Percentiles rank a stretch among this genome's conserved stretches.
Conservation (phyloP, 2,329 filamentous ascomycete species). For the Cytospora piceae region DNA sequence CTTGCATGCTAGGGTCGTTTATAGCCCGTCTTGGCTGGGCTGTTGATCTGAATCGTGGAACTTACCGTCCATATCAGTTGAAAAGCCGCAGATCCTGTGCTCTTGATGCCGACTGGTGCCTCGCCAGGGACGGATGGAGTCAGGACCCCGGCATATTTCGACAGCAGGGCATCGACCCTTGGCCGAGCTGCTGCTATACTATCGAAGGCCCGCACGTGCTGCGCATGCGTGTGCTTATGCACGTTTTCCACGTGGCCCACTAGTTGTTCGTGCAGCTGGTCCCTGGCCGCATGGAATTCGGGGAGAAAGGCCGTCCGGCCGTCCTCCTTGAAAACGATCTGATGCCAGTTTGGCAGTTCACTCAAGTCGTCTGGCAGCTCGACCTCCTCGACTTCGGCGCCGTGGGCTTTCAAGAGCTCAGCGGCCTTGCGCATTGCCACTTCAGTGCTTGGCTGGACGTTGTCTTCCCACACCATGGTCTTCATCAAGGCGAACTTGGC, state of each 20-base stretch:
- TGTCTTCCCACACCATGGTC: conserved; percentile 19
- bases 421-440: conserved; percentile 47
- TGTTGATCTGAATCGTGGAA: conserved; percentile 7
- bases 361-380: conserved; percentile 54
- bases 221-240: conserved; percentile 46
- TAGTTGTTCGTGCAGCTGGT: conserved; percentile 50
- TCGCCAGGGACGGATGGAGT: conserved; percentile 63
- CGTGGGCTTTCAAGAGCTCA: conserved; percentile 46
- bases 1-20: too few species aligned
- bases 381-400: conserved; percentile 61
- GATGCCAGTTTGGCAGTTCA: conserved; percentile 56
- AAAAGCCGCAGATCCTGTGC: conserved; percentile 59
- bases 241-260: conserved; percentile 56
- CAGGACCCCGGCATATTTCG: conserved; percentile 58
- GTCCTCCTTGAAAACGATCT: conserved; percentile 53
- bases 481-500: conserved; percentile 25
- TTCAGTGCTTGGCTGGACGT: conserved; percentile 16
- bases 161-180: conserved; percentile 55
- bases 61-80: conserved; percentile 58
- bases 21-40: too few species aligned
- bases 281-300: conserved; percentile 54
- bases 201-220: conserved; percentile 59
- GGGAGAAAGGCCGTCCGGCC: conserved; percentile 57
- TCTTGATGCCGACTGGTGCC: conserved; percentile 56
- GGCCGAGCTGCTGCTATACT: conserved; percentile 57